Base-by-base conservation (phyloP, 2,329 filamentous ascomycete genomes). In the Colletotrichum godetiae region DNA sequence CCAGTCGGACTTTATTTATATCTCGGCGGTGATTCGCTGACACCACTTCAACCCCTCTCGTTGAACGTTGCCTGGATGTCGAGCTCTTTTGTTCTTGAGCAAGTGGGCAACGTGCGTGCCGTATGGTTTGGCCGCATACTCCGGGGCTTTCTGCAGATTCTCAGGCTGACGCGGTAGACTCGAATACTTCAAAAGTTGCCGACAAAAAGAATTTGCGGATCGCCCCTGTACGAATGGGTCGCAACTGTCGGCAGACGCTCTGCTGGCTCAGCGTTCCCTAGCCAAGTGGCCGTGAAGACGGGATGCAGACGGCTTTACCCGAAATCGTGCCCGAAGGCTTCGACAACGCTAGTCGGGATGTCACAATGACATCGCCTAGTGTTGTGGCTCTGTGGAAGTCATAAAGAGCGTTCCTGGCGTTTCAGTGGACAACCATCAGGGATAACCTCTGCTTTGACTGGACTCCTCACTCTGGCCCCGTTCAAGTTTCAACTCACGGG, bases 261-360 rank as follows among this genome's bases (percentile, higher is more conserved):
- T 49, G 42, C 42, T 49, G 19, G 42, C 42, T 11, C 24, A 37
- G n/a, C 22, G 29, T 60, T 7, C 33, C 35, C 22, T 35, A 24
- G 4, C 22, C 27, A 27, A n/a, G 56, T 13, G 29, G 64, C 7
- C 29, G 52, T 24, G 29, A 31, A n/a, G 5, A 49, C 19, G 22
- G 52, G 58, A 24, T 62, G 22, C 65, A 58, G 66, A 69, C 59
- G 66, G 66, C 59, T 55, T 35, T 55, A 55, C 65, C 69, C 66
- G 53, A 57, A n/a, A 37, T 49, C 8, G 24, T 33, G 65, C n/a
- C 13, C 31, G 55, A 69, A 57, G 11, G 35, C 42, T 56, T 70
- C 37, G 60, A 53, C n/a, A n/a, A 24, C 64, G 31, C 37, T 72
- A 46, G 59, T 53, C 24, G 31, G 69, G 37, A 58, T 37, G 49